Percentiles rank a stretch among this genome's conserved stretches.
These are phyloP conservation scores for Yamadazyma buinensis DNA, from an alignment of 1,139 yeast species.

Conservation along the genomic window DNA sequence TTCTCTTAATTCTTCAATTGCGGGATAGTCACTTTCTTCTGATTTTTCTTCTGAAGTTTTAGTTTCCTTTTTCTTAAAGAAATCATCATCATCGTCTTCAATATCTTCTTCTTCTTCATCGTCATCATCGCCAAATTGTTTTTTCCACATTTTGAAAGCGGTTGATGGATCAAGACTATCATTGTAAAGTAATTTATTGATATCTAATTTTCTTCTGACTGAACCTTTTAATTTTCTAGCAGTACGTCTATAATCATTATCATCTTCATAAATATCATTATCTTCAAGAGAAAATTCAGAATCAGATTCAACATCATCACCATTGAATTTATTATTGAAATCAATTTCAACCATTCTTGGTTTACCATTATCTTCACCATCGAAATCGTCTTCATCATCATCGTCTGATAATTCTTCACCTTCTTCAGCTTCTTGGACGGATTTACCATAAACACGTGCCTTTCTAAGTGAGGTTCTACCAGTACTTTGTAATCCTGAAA, in stretches of 20 bases:
- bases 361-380: conserved; percentile 31
- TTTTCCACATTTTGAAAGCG: conserved; percentile 73
- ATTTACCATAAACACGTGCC: conserved; percentile 57
- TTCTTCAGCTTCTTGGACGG: conserved; percentile 48
- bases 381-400: conserved; percentile 36
- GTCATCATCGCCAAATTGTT: conserved; percentile 40
- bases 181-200: conserved; percentile 76
- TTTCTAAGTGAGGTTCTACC: conserved; percentile 62
- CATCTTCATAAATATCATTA: conserved; percentile 10
- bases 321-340: conserved; percentile 40
- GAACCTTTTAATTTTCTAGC: conserved; percentile 47
- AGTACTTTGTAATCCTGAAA: conserved; percentile 26
- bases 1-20: conserved; percentile 46
- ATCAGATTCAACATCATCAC: conserved; percentile 50
- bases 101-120: conserved; percentile 47
- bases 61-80: conserved; percentile 54
- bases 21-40: conserved; percentile 36
- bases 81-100: conserved; percentile 46
- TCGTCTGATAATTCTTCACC: conserved; percentile 46
- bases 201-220: conserved; percentile 60
- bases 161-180: conserved; percentile 72
- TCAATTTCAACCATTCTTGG: conserved; percentile 48
- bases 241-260: conserved; percentile 31
- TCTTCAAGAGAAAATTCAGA: conserved; percentile 41
- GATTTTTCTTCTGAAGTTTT: conserved; percentile 30